Base-by-base conservation (phyloP, 1,284 basidiomycete species). In the Volvariella volvacea region DNA sequence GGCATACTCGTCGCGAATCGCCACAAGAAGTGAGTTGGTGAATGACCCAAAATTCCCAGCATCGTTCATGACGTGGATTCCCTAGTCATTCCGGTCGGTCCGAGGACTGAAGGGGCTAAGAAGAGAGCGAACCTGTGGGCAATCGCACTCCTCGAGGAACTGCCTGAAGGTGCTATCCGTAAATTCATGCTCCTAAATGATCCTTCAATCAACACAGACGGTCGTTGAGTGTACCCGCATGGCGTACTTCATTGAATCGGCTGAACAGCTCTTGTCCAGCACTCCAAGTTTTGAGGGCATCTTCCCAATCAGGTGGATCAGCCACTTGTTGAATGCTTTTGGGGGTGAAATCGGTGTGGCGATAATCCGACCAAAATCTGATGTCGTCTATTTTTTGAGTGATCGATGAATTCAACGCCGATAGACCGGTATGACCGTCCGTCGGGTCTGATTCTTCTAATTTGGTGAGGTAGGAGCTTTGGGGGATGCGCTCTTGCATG, bases 301-400 rank as follows among this genome's bases (percentile, higher is more conserved):
- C 57, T 50, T 79, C 77, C 71, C 74, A 75, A 25, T 76, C 75
- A 8, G 71, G 57, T 21, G 63, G 55, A 50, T 82, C 78, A 9
- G 83, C 77, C 16, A 90, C 53, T 42, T 68, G 68, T 51, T 88
- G 83, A 9, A 84, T 56, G 9, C 80, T 76, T 48, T 76, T 73
- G 15, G 82, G 82, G 49, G 74, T 65, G 56, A 80, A 83, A 58
- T 73, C 81, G 17, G 87, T 72, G 22, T 82, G 79, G 52, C 69
- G 83, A 53, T 78, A 88, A 62, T 90, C 87, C 2, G 87, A 86
- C 87, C 87, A 90, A 56, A 74, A 87, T 50, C 78, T 71, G 48
- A 84, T 62, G n/a, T 70, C 57, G 36, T 58, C 50, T 31, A 48
- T 43, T 25, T 42, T 48, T 39, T 48, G 53, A 22, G 42, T 20